phyloP scores from a whole-genome alignment of 176 grass and related monocot species.

The Secale cereale region DNA sequence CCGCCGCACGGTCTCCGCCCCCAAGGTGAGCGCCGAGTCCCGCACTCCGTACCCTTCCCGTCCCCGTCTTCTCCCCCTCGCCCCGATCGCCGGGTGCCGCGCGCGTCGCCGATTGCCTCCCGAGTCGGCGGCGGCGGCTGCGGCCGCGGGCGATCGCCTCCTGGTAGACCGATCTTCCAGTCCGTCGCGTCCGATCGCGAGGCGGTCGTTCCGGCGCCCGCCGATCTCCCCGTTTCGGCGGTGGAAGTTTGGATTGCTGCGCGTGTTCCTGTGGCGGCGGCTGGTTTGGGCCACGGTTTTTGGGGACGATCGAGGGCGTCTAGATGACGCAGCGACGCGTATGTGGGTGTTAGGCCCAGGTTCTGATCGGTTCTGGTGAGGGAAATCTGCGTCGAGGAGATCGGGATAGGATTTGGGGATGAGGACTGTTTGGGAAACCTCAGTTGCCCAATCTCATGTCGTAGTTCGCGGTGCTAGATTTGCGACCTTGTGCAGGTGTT shows the following conservation, averaged over 20 bases:
- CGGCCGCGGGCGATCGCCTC: slow-evolving; percentile 35
- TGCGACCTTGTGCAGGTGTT: neutral
- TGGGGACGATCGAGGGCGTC: neutral
- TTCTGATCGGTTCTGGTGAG: slow-evolving; percentile 18
- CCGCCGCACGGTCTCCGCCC: slow-evolving; percentile 21
- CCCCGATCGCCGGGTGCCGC: neutral
- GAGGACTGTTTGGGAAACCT: neutral
- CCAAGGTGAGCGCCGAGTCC: slow-evolving; percentile 27
- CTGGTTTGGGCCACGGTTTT: slow-evolving; percentile 13
- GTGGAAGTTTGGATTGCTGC: neutral
- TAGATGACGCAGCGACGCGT: neutral
- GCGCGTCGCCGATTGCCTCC: slow-evolving; percentile 1
- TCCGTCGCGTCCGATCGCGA: slow-evolving; percentile 28
- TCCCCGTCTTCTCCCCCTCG: neutral
- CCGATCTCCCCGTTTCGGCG: slow-evolving; percentile 46
- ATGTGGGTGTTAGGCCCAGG: neutral
- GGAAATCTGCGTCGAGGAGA: slow-evolving; percentile 8
- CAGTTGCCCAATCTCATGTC: slow-evolving; percentile 17
- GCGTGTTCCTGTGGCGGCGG: neutral
- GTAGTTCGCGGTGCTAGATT: neutral
- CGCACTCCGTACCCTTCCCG: neutral
- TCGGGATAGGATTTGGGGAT: slow-evolving; percentile 43
- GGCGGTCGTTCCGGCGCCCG: slow-evolving; percentile 24
- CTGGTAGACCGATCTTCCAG: slow-evolving; percentile 27
- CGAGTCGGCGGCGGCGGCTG: slow-evolving; percentile 25